A percentile compares a stretch with the other conserved stretches of the same genome.
These are phyloP conservation scores for Candida schatavii DNA, from an alignment of 805 yeast species.

Conservation along the genomic window DNA sequence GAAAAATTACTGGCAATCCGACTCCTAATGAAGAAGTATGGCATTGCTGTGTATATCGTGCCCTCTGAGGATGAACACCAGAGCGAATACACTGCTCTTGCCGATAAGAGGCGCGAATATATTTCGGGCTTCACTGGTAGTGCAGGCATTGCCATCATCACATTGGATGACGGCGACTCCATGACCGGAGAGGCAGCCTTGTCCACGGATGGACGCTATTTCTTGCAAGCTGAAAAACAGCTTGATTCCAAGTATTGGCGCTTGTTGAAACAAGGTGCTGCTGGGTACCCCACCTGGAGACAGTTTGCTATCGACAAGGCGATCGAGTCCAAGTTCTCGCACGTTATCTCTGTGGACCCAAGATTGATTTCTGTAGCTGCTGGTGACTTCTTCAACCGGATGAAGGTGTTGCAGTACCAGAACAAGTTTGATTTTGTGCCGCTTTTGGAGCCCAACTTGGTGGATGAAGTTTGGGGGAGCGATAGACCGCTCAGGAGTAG, in stretches of 20 bases:
- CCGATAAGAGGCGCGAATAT: constrained; percentile 80
- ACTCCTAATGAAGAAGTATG: constrained; percentile 56
- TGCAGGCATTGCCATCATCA: constrained; percentile 88
- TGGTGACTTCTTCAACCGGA: constrained; percentile 39
- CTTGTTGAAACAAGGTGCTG: constrained; percentile 73
- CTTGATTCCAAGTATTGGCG: constrained; percentile 71
- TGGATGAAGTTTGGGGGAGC: constrained; percentile 38
- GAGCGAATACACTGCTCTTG: constrained; percentile 79
- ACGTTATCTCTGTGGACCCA: constrained; percentile 82
- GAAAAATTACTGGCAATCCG: constrained; percentile 61
- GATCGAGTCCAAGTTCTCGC: constrained; percentile 45
- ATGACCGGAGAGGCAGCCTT: constrained; percentile 69
- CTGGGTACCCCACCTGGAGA: constrained; percentile 75
- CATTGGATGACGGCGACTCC: constrained; percentile 42
- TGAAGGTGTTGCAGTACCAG: constrained; percentile 15
- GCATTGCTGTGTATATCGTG: constrained; percentile 69
- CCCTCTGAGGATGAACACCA: constrained; percentile 94
- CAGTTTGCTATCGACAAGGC: constrained; percentile 61
- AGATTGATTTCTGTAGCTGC: constrained; percentile 54
- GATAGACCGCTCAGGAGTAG: constrained; percentile 33
- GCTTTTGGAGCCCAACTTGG: constrained; percentile 25
- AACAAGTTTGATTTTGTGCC: constrained; percentile 30
- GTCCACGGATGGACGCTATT: constrained; percentile 94
- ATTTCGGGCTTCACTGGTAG: constrained; percentile 90
- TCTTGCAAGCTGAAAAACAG: constrained; percentile 84